phyloP scores from a whole-genome alignment of 305 asterid genomes.

The Fraxinus latifolia region DNA sequence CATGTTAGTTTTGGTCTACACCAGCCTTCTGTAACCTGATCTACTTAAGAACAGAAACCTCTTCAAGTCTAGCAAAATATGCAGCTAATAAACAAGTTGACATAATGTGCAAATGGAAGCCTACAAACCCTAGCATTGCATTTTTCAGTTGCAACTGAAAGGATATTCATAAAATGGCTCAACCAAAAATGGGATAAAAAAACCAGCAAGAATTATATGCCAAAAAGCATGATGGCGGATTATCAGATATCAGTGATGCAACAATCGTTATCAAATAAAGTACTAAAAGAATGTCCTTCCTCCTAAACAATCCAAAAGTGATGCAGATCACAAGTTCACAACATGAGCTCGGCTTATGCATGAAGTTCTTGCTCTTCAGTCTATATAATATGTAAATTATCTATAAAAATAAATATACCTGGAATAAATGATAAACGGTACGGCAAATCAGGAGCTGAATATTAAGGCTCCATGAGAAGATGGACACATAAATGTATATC shows the following conservation, averaged over 20 bases:
- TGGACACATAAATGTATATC: constrained; percentile 6
- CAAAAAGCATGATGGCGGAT: constrained; percentile 13
- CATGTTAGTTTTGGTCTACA: neutral
- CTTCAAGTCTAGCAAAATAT: neutral
- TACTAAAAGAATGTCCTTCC: neutral
- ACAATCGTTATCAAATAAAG: neutral
- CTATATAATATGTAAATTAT: neutral
- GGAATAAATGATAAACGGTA: constrained; percentile 22
- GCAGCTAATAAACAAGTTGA: neutral
- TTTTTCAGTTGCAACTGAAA: constrained; percentile 16
- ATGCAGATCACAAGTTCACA: constrained; percentile 9
- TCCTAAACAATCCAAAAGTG: constrained; percentile 1
- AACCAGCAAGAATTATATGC: constrained; percentile 11
- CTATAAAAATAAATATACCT: neutral
- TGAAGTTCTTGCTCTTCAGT: constrained; percentile 15
- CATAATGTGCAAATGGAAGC: neutral
- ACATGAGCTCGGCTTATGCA: neutral
- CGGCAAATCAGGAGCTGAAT: constrained; percentile 15
- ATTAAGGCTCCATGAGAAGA: constrained; percentile 1
- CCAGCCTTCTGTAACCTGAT: neutral
- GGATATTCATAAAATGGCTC: constrained; percentile 13
- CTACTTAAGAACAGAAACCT: neutral
- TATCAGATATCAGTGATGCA: neutral
- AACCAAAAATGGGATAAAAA: constrained; percentile 16
- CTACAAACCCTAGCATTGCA: constrained; percentile 12